A percentile compares a stretch with the other conserved stretches of the same genome.
Evolutionary conservation across 2,329 filamentous ascomycete genomes (phyloP).

Genomic region (Fusarium luffae): DNA sequence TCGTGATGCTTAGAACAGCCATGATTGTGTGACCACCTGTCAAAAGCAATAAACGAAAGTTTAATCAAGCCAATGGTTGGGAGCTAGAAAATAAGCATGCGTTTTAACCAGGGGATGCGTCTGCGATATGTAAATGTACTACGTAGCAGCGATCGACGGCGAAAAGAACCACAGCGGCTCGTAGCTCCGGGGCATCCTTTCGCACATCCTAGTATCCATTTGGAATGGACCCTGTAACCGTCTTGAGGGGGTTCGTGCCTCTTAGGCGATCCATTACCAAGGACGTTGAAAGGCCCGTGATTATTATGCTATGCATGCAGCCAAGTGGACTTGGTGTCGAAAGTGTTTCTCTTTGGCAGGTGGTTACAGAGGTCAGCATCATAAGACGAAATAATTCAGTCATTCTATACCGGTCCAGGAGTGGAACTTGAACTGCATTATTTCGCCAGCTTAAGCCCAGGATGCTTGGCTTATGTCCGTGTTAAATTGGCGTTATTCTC

Average conservation of each 20-base stretch:
- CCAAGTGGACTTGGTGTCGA: neutral
- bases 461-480: neutral
- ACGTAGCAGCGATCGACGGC: slow-evolving; percentile 1
- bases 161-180: neutral
- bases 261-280: slow-evolving; percentile 11
- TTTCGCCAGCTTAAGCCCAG: neutral
- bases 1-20: slow-evolving; percentile 20
- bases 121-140: neutral
- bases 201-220: neutral
- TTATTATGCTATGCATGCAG: slow-evolving; percentile 2
- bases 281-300: slow-evolving; percentile 11
- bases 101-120: neutral
- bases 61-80: slow-evolving; percentile 9
- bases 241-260: neutral
- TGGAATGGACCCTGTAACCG: neutral
- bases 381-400: neutral
- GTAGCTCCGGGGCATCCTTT: neutral
- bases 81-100: slow-evolving; percentile 16
- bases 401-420: neutral
- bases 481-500: neutral
- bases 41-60: neutral
- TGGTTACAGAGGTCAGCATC: neutral
- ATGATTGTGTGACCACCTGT: neutral
- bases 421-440: neutral
- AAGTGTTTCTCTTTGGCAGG: neutral